Base-by-base conservation (phyloP, 106 monocot species). In the Dendrobium nobile region DNA sequence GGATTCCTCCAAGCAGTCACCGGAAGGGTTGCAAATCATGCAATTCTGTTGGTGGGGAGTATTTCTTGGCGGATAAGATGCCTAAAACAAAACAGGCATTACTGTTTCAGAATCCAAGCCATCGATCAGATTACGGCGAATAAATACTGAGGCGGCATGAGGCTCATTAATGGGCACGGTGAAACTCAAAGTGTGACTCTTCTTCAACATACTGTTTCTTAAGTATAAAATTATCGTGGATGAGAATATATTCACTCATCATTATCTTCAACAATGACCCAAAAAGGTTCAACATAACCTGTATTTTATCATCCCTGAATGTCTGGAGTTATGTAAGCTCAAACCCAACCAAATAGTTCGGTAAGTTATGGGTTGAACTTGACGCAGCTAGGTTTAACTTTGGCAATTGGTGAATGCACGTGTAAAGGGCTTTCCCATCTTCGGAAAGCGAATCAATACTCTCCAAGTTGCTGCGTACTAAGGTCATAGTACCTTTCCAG, bases 241-340 rank as follows among this genome's bases (percentile, higher is more conserved):
- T 95, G 82, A 98, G 92, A 51, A 99, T 86, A 64, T 87, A 88
- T 61, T 99, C 99, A 13, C 93, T n/a, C 93, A 87, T 95, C 99
- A 84, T 99, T 99, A 79, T 99, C 99, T 75, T 99, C 95, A 77
- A 99, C 95, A 79, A 99, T 99, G 73, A 99, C 87, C 99, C 99
- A 99, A 86, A 99, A 99, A 4, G 99, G 93, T 76, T 99, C 99
- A 58, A 95, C 95, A 82, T 90, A 95, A n/a, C 99, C 99, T 99
- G 99, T 16, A 95, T 82, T 76, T 89, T 86, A 75, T 99, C 95
- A 77, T 95, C 95, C 98, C 98, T 85, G 89, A 79, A 98, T 95
- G 70, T 98, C 98, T 31, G 98, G 95, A 24, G 98, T 98, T 81
- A 98, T 90, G 94, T 95, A 75, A 99, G 88, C 75, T 99, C 99